Base-by-base conservation (phyloP, 139 green algal species). In the Monoraphidium neglectum region DNA sequence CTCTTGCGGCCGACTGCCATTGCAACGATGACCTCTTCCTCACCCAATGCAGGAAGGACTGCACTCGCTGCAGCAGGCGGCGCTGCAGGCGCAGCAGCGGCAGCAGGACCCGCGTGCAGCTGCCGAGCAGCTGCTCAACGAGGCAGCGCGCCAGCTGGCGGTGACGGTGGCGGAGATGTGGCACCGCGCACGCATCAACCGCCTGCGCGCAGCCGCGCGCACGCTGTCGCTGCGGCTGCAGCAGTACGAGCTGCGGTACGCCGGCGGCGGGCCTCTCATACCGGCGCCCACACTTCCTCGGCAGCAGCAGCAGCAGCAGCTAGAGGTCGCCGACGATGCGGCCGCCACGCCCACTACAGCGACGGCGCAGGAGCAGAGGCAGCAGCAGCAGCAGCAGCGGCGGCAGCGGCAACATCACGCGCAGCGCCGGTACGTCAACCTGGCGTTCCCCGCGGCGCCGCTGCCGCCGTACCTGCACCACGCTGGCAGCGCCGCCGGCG, bases 221-320 rank as follows among this genome's bases (percentile, higher is more conserved):
- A 36, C 18, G 23, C 57, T 73, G 46, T 62, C 62, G 60, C 66
- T 79, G 49, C 62, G 72, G 26, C 64, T 73, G 46, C 51, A 46
- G 13, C 53, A 67, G 10, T 36, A 68, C 63, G 40, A 60, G 21
- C 59, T 65, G 2, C 30, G 60, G 33, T 35, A 35, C 12, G 43
- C 43, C 43, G 43, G 43, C 43, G 43, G 43, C 8, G 43, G 43
- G 43, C 43, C 43, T 8, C 33, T 40, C 33, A 32, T 62, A 5
- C 73, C 71, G 33, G 21, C 21, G 61, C 26, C 32, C 21, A 62
- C 46, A 62, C 72, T 37, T 49, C 61, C 47, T 28, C 33, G 37
- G 47, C 72, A 73, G 49, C n/a, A 57, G 26, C 30, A 37, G 18
- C 21, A 28, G 18, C 51, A 60, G 21, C 51, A 21, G 51, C 21